Conservation (phyloP, 352 stramenopile genomes). For the Phytophthora europaea region DNA sequence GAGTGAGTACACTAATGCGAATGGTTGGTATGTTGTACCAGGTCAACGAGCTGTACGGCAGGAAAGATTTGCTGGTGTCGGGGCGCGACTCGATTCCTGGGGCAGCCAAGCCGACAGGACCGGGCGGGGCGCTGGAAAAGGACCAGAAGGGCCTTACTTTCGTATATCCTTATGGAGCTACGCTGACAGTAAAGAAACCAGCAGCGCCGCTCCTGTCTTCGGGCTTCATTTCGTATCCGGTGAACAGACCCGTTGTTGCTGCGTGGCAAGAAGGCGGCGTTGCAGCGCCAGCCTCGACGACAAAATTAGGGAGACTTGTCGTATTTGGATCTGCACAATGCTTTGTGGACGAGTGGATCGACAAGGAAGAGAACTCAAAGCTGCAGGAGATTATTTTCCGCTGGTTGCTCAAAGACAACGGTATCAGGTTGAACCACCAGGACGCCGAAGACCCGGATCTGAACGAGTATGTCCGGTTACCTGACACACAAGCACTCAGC, state of each 20-base stretch:
- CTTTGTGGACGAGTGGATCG: slow-evolving; percentile 96
- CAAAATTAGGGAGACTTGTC: slow-evolving; percentile 73
- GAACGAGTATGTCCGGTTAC: slow-evolving; percentile 91
- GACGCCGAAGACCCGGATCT: slow-evolving; percentile 89
- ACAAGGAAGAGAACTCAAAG: slow-evolving; percentile 96
- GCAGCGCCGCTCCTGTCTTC: slow-evolving; percentile 89
- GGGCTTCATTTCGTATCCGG: slow-evolving; percentile 96
- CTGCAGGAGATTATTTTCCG: slow-evolving; percentile 95
- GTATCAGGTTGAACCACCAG: slow-evolving; percentile 71
- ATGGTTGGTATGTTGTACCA: slow-evolving; percentile 10
- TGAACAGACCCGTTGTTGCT: slow-evolving; percentile 94
- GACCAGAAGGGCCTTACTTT: slow-evolving; percentile 93
- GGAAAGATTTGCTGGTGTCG: slow-evolving; percentile 63
- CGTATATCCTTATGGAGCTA: slow-evolving; percentile 96
- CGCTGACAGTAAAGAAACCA: slow-evolving; percentile 94
- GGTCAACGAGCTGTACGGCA: slow-evolving; percentile 72
- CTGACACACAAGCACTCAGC: slow-evolving; percentile 95
- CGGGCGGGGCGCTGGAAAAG: slow-evolving; percentile 67
- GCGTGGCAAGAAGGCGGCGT: slow-evolving; percentile 89
- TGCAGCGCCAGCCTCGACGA: slow-evolving; percentile 50
- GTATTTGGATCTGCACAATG: slow-evolving; percentile 95
- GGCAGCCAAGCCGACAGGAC: slow-evolving; percentile 34
- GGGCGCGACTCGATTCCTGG: slow-evolving; percentile 21
- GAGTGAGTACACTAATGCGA: neutral
- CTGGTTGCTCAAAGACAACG: slow-evolving; percentile 93